Conservation (phyloP, 306 rosid genomes). For the Prunus armeniaca region DNA sequence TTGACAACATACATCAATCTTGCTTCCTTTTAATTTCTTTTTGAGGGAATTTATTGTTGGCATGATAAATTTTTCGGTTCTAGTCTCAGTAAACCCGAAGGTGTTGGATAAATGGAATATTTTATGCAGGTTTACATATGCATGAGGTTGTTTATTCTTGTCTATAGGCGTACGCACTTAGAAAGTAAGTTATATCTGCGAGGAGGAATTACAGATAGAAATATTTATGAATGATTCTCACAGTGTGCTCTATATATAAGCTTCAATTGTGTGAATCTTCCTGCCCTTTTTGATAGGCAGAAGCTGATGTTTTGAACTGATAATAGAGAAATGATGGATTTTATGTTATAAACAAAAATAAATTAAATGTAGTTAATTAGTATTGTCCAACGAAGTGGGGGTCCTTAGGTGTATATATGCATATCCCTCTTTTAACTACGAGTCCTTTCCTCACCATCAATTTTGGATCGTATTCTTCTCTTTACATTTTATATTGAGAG, state of each 20-base stretch:
- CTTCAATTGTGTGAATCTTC: neutral
- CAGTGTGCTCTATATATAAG: neutral
- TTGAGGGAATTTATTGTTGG: too few species aligned
- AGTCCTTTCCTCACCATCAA: too few species aligned
- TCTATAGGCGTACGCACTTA: neutral
- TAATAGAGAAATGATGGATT: neutral
- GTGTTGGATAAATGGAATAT: too few species aligned
- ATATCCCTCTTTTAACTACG: too few species aligned
- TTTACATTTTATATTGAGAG: neutral
- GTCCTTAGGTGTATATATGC: neutral
- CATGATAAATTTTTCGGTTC: too few species aligned
- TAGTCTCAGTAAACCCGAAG: too few species aligned
- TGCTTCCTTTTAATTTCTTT: neutral
- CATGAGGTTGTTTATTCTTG: neutral
- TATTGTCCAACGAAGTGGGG: slow-evolving; percentile 1
- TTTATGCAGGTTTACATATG: neutral
- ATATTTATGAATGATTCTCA: neutral
- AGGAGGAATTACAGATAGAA: neutral
- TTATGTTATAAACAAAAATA: neutral
- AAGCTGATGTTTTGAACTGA: neutral
- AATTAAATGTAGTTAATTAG: neutral
- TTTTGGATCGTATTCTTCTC: neutral
- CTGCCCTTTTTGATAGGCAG: neutral
- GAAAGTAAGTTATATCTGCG: neutral
- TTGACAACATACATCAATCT: neutral